phyloP scores from a whole-genome alignment of 495 filamentous ascomycete species.

The Xylaria nigripes region DNA sequence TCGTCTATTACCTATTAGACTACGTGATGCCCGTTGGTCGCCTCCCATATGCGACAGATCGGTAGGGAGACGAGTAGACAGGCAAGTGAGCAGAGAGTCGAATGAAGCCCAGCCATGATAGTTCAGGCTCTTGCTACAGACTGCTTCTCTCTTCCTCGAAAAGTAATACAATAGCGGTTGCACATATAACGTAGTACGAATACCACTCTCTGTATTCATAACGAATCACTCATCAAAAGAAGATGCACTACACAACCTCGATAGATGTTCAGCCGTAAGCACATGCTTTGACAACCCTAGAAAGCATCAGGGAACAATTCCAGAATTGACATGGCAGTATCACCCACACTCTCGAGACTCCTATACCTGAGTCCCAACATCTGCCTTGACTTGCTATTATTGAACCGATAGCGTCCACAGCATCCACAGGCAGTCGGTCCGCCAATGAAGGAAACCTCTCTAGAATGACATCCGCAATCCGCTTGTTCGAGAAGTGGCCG shows the following conservation, averaged over 20 bases:
- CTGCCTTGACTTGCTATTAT: constrained; percentile 26
- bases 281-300: not conserved
- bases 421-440: constrained; percentile 20
- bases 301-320: constrained; percentile 5
- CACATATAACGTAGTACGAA: too few relatives aligned
- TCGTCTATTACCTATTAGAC: too few relatives aligned
- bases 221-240: too few relatives aligned
- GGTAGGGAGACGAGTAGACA: too few relatives aligned
- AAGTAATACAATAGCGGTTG: too few relatives aligned
- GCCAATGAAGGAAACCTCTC: constrained; percentile 18
- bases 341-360: constrained; percentile 28
- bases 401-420: constrained; percentile 30
- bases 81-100: too few relatives aligned
- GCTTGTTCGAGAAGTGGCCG: constrained; percentile 35
- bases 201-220: too few relatives aligned
- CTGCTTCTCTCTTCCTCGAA: not conserved
- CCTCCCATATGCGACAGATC: too few relatives aligned
- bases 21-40: too few relatives aligned
- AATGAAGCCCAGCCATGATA: not conserved
- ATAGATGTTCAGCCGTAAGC: not conserved
- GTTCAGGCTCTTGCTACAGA: not conserved
- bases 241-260: too few relatives aligned
- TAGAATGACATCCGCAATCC: constrained; percentile 29
- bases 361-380: constrained; percentile 35
- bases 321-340: constrained; percentile 31